These are phyloP conservation scores for Cruciata laevipes DNA, from an alignment of 257 asterid genomes.

Conservation along the genomic window DNA sequence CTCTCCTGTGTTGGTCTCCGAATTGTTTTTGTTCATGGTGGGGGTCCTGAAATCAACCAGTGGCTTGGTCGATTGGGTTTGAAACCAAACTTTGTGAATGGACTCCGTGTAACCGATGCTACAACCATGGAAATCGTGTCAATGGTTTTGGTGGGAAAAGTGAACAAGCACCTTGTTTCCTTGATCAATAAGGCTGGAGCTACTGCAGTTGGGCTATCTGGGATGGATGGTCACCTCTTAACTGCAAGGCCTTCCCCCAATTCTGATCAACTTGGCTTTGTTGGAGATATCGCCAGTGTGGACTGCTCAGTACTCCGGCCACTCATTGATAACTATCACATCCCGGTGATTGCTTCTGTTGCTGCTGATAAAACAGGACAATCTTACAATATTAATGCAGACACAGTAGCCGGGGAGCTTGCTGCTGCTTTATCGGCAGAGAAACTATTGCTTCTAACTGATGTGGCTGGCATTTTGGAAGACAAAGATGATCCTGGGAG, in stretches of 20 bases:
- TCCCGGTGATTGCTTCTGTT: constrained; percentile 80
- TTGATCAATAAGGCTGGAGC: constrained; percentile 77
- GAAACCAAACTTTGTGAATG: constrained; percentile 62
- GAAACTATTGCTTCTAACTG: constrained; percentile 62
- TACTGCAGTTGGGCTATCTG: constrained; percentile 72
- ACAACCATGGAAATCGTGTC: constrained; percentile 80
- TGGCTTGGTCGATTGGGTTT: constrained; percentile 56
- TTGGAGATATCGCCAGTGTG: constrained; percentile 74
- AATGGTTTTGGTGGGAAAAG: constrained; percentile 74
- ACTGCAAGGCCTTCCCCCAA: constrained; percentile 66
- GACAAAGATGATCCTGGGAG: constrained; percentile 50
- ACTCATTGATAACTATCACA: constrained; percentile 50
- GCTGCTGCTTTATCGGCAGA: constrained; percentile 76
- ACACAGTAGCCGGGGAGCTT: constrained; percentile 71
- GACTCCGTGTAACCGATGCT: constrained; percentile 77
- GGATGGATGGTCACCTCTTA: constrained; percentile 64
- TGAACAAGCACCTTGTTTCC: constrained; percentile 63
- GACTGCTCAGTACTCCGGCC: constrained; percentile 57
- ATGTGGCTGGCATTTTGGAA: constrained; percentile 61
- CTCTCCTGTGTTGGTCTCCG: constrained; percentile 77
- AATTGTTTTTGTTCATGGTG: constrained; percentile 76
- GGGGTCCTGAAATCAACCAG: constrained; percentile 83
- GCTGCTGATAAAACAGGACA: constrained; percentile 59
- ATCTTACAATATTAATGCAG: constrained; percentile 67
- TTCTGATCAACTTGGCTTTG: constrained; percentile 60